These are phyloP conservation scores for Lactarius sanguifluus DNA, from an alignment of 768 basidiomycete species.

Conservation along the genomic window DNA sequence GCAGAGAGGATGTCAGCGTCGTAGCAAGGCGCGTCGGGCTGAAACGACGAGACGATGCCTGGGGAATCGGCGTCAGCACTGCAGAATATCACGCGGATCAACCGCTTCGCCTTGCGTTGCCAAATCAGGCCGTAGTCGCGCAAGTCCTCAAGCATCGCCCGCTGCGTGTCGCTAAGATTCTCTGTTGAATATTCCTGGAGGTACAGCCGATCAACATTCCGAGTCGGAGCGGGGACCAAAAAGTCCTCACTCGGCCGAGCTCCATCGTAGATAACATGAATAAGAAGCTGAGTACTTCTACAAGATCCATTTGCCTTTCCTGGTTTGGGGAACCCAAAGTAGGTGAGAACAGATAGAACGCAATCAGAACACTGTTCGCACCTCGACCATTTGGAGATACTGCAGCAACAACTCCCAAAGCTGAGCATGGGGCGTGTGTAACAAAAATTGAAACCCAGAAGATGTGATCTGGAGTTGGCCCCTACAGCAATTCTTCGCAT, in stretches of 20 bases:
- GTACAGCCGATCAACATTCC: slow-evolving; percentile 15
- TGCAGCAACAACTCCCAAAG: slow-evolving; percentile 92
- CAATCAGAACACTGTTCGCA: slow-evolving; percentile 36
- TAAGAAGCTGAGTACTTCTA: slow-evolving; percentile 89
- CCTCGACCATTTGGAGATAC: slow-evolving; percentile 85
- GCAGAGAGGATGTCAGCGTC: slow-evolving; percentile 88
- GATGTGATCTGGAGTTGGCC: slow-evolving; percentile 81
- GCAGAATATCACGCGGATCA: neutral
- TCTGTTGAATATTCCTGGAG: slow-evolving; percentile 86
- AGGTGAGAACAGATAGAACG: neutral
- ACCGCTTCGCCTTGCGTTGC: slow-evolving; percentile 63
- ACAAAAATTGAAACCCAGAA: slow-evolving; percentile 91
- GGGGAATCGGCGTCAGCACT: slow-evolving; percentile 22
- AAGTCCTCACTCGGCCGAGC: slow-evolving; percentile 69
- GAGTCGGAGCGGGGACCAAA: slow-evolving; percentile 21
- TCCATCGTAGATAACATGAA: slow-evolving; percentile 99
- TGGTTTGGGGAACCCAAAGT: slow-evolving; percentile 35
- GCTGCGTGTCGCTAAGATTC: slow-evolving; percentile 72
- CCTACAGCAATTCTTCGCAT: slow-evolving; percentile 41
- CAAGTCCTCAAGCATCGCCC: slow-evolving; percentile 87
- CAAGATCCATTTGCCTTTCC: slow-evolving; percentile 89
- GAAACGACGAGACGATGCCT: slow-evolving; percentile 79
- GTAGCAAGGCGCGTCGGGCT: slow-evolving; percentile 94
- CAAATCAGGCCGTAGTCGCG: slow-evolving; percentile 94
- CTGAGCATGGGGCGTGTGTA: slow-evolving; percentile 92